Evolutionary conservation across 1,139 yeast species (phyloP), one percentile per base, ranked within the genome.

Genomic region (Saccharomyces hybrid): DNA sequence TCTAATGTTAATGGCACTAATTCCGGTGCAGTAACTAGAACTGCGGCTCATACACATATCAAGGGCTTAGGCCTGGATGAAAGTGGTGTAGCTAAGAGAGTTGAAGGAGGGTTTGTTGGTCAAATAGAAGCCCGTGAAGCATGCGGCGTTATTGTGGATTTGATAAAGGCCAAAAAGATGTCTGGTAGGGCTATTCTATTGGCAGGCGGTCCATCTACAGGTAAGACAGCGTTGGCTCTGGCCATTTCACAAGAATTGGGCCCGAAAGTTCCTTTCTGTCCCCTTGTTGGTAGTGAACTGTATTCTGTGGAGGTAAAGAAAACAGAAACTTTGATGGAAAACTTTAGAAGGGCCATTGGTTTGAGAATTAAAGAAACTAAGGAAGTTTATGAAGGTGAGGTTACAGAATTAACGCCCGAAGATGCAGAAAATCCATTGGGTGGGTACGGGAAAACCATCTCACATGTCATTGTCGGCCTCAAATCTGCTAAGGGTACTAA

Each of bases 131-230:
- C 99, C 13, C 81, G 99, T 70, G 99, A 93, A 73, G 98, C 98
- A 0, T 91, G 97, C 70, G 99, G 99, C 58, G 85, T 95, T 53
- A 81, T 93, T 60, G 98, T 93, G 41, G 99, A 93, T 72, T 77
- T 93, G 67, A 90, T 93, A 74, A 91, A 90, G 73, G 86, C 93
- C 44, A 89, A 88, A 69, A 90, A 86, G 71, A 86, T 93, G 88
- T 86, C 96, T 54, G 99, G 99, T 29, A 88, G 90, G 69, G 99
- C 98, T n/a, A 84, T 93, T 49, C 74, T 93, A 58, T 77, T 93
- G 53, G 98, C 99, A 0, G 99, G 99, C 57, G 96, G 96, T 3
- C 98, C 99, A 14, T 98, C 98, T 3, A 91, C 98, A 3, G 99
- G 99, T 67, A 93, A 93, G 73, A 93, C 99, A 0, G 99, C 99